Base-by-base conservation (phyloP, 768 basidiomycete species). In the Rhizopogon vulgaris region DNA sequence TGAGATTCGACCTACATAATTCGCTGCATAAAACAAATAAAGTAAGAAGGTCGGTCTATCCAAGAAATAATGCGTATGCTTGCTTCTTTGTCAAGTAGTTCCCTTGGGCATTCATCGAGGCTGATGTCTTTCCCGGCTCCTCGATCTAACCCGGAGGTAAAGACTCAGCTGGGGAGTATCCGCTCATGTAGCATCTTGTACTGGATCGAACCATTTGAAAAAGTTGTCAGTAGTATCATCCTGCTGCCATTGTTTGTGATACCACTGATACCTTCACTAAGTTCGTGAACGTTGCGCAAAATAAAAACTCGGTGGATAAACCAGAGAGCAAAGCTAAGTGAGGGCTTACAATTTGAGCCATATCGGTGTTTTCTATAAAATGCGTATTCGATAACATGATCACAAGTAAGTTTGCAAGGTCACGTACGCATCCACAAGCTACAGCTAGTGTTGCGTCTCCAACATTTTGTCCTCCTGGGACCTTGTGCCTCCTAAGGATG, bases 141-240 rank as follows among this genome's bases (percentile, higher is more conserved):
- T 34, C 70, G 63, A 55, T 87, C 84, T 0, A 87, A 73, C 85
- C 82, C 85, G 45, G 4, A 17, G 41, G 14, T 25, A 41, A 10
- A 39, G 9, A 18, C 10, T 25, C 4, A 39, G 10, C n/a, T n/a
- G 49, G 32, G 49, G 7, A n/a, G 15, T 34, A 11, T 12, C 32
- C 4, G 11, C 34, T 3, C 15, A 40, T 14, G 27, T n/a, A 25
- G 18, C 22, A 55, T 43, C 30, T 25, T 10, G 22, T 48, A 32
- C 48, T 10, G 4, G 32, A 28, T 38, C 63, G 41, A 42, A 79
- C 82, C 82, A 84, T 54, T 67, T 67, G 67, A 86, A 87, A 60
- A 87, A 85, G 60, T 85, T 86, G 51, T 86, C 83, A 27, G 57
- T 60, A 0, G 84, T 84, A 53, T 84, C 77, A 7, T 73, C 74